A percentile compares a stretch with the other conserved stretches of the same genome.
Conservation (phyloP, 495 filamentous ascomycete genomes). For the Usnea hakonensis region DNA sequence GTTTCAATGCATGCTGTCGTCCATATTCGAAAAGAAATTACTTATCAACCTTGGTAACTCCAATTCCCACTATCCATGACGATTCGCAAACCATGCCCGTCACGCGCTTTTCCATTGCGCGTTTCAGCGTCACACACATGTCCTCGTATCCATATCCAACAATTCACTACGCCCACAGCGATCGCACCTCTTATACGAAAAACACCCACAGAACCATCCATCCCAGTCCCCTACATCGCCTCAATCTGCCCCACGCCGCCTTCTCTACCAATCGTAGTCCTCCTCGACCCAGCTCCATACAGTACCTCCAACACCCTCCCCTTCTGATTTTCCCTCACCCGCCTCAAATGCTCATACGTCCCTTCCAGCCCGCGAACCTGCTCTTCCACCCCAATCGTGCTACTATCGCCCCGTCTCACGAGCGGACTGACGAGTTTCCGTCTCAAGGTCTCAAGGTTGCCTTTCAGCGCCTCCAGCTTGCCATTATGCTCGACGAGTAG, state of each 20-base stretch:
- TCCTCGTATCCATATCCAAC: background rate
- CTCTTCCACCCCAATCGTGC: slow-evolving; percentile 56
- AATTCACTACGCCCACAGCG: background rate
- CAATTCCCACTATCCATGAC: background rate
- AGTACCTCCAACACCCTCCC: slow-evolving; percentile 72
- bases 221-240: background rate
- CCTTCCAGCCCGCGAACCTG: slow-evolving; percentile 76
- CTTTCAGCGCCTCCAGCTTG: slow-evolving; percentile 68
- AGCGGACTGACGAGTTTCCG: slow-evolving; percentile 74
- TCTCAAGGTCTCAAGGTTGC: slow-evolving; percentile 68
- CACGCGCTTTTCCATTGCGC: background rate
- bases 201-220: background rate
- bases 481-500: slow-evolving; percentile 77
- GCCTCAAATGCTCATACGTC: slow-evolving; percentile 65
- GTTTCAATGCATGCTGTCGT: too few relatives aligned
- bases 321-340: slow-evolving; percentile 69
- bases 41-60: too few relatives aligned
- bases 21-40: too few relatives aligned
- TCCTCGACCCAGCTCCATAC: slow-evolving; percentile 50
- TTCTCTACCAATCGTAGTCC: slow-evolving; percentile 19
- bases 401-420: slow-evolving; percentile 55
- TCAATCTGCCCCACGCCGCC: slow-evolving; percentile 9
- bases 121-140: background rate
- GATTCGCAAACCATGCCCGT: background rate
- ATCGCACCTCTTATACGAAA: background rate